Conservation (phyloP, 345 rosid species). For the Hibiscus trionum region DNA sequence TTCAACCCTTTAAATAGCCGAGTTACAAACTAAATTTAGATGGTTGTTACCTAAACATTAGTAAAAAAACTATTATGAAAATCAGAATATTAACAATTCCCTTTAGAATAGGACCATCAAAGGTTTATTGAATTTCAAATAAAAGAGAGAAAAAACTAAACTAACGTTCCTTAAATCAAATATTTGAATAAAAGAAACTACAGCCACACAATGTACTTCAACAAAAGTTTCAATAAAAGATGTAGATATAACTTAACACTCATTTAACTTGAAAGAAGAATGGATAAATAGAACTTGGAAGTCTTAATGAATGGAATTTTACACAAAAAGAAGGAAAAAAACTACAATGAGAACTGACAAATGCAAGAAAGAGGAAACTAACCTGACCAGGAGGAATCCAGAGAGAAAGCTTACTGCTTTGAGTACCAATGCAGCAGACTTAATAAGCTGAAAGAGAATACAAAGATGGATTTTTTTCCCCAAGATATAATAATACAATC, state of each 20-base stretch:
- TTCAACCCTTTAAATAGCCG: too few species aligned
- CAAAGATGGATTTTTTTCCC: constrained; percentile 15
- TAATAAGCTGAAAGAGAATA: constrained; percentile 14
- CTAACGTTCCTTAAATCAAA: too few species aligned
- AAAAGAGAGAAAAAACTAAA: too few species aligned
- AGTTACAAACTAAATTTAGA: too few species aligned
- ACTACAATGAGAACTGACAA: constrained; percentile 4
- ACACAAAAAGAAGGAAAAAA: neutral
- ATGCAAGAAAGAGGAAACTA: constrained; percentile 4
- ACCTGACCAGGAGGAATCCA: constrained; percentile 34
- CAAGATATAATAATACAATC: neutral
- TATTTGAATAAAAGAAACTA: too few species aligned
- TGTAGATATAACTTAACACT: neutral
- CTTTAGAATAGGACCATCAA: too few species aligned
- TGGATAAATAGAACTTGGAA: neutral
- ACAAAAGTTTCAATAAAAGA: neutral
- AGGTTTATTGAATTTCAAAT: neutral
- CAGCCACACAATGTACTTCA: constrained; percentile 14
- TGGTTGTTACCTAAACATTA: too few species aligned
- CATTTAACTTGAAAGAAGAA: neutral
- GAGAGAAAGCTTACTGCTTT: neutral
- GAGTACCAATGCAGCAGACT: neutral
- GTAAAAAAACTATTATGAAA: too few species aligned
- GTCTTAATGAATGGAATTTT: neutral
- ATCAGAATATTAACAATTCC: too few species aligned